A percentile compares a stretch with the other conserved stretches of the same genome.
phyloP scores from a whole-genome alignment of 768 basidiomycete species.

The Amanita rimosa region DNA sequence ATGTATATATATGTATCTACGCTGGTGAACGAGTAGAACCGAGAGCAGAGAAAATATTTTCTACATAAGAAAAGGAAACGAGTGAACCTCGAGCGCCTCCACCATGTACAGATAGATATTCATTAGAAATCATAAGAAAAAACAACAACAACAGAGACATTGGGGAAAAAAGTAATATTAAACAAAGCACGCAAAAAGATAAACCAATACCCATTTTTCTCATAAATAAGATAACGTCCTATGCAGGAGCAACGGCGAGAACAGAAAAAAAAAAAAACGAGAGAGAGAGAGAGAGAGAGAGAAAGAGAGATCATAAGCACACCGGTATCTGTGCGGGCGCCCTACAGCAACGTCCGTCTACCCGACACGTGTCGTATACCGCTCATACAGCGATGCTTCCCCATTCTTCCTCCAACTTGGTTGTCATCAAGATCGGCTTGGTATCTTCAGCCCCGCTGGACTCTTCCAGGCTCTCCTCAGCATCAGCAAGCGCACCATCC shows the following conservation, averaged over 20 bases:
- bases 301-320: not conserved
- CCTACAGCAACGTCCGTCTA: not conserved
- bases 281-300: too few species aligned
- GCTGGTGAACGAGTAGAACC: too few species aligned
- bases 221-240: not conserved
- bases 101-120: not conserved
- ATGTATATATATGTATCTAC: too few species aligned
- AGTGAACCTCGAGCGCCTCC: too few species aligned
- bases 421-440: not conserved
- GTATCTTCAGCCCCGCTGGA: not conserved
- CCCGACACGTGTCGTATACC: not conserved
- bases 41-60: too few species aligned
- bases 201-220: not conserved
- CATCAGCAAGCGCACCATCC: not conserved
- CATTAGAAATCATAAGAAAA: not conserved
- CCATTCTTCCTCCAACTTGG: constrained; percentile 5
- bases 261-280: not conserved
- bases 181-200: not conserved
- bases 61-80: too few species aligned
- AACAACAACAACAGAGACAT: not conserved
- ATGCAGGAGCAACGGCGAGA: not conserved
- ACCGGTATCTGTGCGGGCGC: not conserved
- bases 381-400: not conserved
- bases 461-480: not conserved
- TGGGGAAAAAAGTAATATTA: not conserved